Base-by-base conservation (phyloP, 305 asterid species). In the Rubia tinctorum region DNA sequence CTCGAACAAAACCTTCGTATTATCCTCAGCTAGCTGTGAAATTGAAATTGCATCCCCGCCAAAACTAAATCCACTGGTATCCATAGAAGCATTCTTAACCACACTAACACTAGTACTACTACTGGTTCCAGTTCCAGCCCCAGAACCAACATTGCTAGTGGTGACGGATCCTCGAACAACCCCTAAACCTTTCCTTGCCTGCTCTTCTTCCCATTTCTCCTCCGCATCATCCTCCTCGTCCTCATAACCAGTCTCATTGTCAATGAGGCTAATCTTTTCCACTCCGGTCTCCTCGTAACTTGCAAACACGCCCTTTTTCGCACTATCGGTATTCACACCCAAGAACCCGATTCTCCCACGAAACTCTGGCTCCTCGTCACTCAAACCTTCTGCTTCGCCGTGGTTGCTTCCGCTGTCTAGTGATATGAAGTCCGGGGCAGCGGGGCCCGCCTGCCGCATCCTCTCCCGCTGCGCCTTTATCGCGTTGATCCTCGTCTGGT, bases 121-220 rank as follows among this genome's bases (percentile, higher is more conserved):
- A 55, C 60, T 55, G 10, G 60, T 34, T 34, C 39, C 39, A 34
- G 39, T 34, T 34, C 39, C 39, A 34, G 39, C 5, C 5, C 39
- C 39, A 34, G 39, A 77, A 75, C 73, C 72, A 76, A 71, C 81
- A 78, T 76, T 60, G 14, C 47, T 47, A 39, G 71, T 1, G 15
- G 73, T 65, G 64, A 77, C 83, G 8, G 60, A 55, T 66, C 89
- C 93, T 79, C 82, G 83, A 71, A 75, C 82, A 74, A 85, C 80
- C 43, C 87, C 99, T 77, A 93, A 80, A 72, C 96, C 98, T 74
- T 92, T 94, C 78, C 99, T 92, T 66, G 89, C 93, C 81, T 92
- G 98, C 79, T 90, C 98, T 82, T 90, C 99, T 78, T 92, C 98
- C 98, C 99, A 94, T 91, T 89, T 82, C 75, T 85, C 92, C 56